Evolutionary conservation across 352 stramenopile genomes (phyloP).

Genomic region (Phytophthora fragariaefolia): DNA sequence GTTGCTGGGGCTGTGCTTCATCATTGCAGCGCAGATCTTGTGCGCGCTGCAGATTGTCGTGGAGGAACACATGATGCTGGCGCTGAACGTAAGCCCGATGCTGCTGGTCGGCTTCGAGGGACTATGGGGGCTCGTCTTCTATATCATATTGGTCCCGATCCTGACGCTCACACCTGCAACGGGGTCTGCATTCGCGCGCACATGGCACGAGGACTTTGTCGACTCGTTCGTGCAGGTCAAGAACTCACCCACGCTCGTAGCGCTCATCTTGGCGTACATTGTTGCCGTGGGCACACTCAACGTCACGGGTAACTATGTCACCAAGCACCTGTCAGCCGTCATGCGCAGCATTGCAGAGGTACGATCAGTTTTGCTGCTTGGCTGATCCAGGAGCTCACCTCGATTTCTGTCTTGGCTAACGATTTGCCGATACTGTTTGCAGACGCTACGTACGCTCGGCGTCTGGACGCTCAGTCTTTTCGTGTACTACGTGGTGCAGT

Average conservation of each 20-base stretch:
- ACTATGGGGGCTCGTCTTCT: slow-evolving; percentile 88
- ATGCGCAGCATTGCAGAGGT: slow-evolving; percentile 87
- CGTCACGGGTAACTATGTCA: slow-evolving; percentile 86
- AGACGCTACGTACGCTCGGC: slow-evolving; percentile 82
- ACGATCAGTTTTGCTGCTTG: neutral
- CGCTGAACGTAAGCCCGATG: slow-evolving; percentile 86
- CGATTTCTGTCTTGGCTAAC: slow-evolving; percentile 20
- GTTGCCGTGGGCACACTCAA: slow-evolving; percentile 83
- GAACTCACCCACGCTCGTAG: slow-evolving; percentile 68
- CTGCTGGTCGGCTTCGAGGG: slow-evolving; percentile 89
- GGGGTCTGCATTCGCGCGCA: slow-evolving; percentile 62
- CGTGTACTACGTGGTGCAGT: slow-evolving; percentile 81
- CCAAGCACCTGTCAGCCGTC: slow-evolving; percentile 84
- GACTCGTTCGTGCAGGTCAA: slow-evolving; percentile 80
- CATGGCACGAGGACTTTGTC: slow-evolving; percentile 85
- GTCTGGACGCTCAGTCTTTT: slow-evolving; percentile 83
- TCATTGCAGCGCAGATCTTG: slow-evolving; percentile 82
- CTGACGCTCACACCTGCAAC: slow-evolving; percentile 63
- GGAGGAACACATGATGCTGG: slow-evolving; percentile 89
- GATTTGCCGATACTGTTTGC: slow-evolving; percentile 19
- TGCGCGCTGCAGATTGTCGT: slow-evolving; percentile 91
- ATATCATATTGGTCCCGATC: slow-evolving; percentile 70
- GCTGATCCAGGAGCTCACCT: slow-evolving; percentile 14
- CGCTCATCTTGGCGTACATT: slow-evolving; percentile 68
- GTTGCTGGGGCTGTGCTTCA: slow-evolving; percentile 75